Conservation (phyloP, 192 early-diverging fungal genomes). For the Chytriomyces confervae region DNA sequence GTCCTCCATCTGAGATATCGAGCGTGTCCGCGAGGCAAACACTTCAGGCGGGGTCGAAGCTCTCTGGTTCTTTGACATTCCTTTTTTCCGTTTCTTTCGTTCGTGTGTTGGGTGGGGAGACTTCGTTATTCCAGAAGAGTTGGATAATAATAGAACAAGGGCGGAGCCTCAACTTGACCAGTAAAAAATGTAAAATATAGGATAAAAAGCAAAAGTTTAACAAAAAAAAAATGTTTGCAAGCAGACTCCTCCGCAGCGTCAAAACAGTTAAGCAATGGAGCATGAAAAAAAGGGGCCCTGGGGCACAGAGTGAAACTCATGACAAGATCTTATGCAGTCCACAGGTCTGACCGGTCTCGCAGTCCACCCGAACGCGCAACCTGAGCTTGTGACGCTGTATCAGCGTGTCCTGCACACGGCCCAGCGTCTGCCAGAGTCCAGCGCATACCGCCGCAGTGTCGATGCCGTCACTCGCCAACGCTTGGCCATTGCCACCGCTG, state of each 20-base stretch:
- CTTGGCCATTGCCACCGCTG: constrained; percentile 74
- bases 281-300: too few species aligned
- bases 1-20: constrained; percentile 39
- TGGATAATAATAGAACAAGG: too few species aligned
- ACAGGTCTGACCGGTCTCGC: constrained; percentile 87
- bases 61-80: background rate
- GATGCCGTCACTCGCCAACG: constrained; percentile 79
- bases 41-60: constrained; percentile 33
- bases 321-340: constrained; percentile 41
- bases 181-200: too few species aligned
- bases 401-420: constrained; percentile 72
- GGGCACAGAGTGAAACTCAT: too few species aligned
- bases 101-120: too few species aligned
- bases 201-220: too few species aligned
- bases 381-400: constrained; percentile 85
- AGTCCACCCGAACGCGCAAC: constrained; percentile 86
- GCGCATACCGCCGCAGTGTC: constrained; percentile 83
- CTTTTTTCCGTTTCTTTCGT: too few species aligned
- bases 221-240: too few species aligned
- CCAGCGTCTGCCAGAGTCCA: constrained; percentile 72
- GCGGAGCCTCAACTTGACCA: too few species aligned
- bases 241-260: too few species aligned
- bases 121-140: too few species aligned
- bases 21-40: constrained; percentile 34
- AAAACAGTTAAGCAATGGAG: too few species aligned